Base-by-base conservation (phyloP, 2,329 filamentous ascomycete species). In the Cercospora sp. region DNA sequence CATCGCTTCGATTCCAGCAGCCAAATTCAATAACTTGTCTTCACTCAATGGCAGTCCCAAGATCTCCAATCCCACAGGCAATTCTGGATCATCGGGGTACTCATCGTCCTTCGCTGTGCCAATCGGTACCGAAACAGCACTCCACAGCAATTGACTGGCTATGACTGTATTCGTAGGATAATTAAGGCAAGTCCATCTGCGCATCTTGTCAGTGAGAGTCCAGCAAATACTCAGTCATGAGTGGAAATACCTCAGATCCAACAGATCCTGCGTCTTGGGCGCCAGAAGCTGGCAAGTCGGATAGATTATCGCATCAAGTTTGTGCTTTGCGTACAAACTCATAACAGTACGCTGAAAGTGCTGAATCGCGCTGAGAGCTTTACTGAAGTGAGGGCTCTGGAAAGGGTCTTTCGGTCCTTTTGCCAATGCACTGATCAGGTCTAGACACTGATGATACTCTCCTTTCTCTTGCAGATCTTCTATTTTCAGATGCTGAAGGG, bases 101-200 rank as follows among this genome's bases (percentile, higher is more conserved):
- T 72, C 67, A 23, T 71, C 67, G 65, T 74, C 71, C 45, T 62
- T 72, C 16, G 66, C 58, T 58, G 45, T 66, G 0, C 73, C 71
- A 8, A 76, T 75, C 0, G 78, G 79, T 9, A 80, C 75, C 0
- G 75, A 77, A 4, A 81, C 71, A 0, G 79, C 78, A 16, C 78
- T 78, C 58, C 75, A 74, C 5, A 76, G 73, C 45, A 76, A 65
- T 45, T 76, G 74, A 60, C 76, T 78, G 0, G 75, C 79, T 58
- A 81, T 75, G 1, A 75, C 71, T 3, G 79, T 80, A 63, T 80
- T 80, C 3, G 75, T 78, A 7, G 76, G 76, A 60, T 78, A 79
- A 51, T 75, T 69, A 6, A 71, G 65, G 10, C 66, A 63, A 12
- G 69, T 69, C 59, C 76, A 79, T 31, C 77, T 72, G 26, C 67